phyloP scores from a whole-genome alignment of 257 asterid species.

The Scutellaria barbata region DNA sequence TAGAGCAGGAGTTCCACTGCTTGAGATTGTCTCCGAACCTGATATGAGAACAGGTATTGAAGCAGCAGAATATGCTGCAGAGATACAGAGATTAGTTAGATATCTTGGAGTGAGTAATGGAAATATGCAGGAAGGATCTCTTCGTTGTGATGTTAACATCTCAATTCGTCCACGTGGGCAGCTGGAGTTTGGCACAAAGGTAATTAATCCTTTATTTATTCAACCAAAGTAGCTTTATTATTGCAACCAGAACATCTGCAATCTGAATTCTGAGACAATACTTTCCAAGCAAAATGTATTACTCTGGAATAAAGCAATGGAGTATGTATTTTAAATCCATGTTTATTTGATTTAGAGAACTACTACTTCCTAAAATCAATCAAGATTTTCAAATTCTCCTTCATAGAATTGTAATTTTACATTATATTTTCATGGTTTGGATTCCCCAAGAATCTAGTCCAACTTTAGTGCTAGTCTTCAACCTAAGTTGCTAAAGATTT shows the following conservation, averaged over 20 bases:
- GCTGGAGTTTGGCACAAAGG: constrained; percentile 93
- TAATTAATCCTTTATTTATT: constrained; percentile 33
- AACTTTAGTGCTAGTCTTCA: not conserved
- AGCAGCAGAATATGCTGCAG: constrained; percentile 98
- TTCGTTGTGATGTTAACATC: constrained; percentile 95
- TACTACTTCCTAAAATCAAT: not conserved
- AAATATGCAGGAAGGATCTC: constrained; percentile 98
- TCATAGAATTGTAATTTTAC: not conserved
- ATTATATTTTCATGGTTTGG: constrained; percentile 1
- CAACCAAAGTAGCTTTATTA: constrained; percentile 22
- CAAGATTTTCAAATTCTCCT: not conserved
- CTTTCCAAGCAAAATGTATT: not conserved
- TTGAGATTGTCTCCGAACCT: constrained; percentile 98
- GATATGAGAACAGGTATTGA: constrained; percentile 98
- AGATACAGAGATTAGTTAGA: constrained; percentile 91
- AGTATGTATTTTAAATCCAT: not conserved
- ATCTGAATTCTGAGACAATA: constrained; percentile 10
- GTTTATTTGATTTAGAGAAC: not conserved
- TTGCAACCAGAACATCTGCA: constrained; percentile 11
- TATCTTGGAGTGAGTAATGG: constrained; percentile 96
- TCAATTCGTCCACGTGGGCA: constrained; percentile 93
- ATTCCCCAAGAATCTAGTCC: not conserved
- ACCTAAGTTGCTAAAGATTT: not conserved
- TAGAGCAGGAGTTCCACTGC: constrained; percentile 98
- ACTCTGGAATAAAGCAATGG: not conserved